These are phyloP conservation scores for Sistotremastrum niveocremeum DNA, from an alignment of 768 basidiomycete species.

Conservation along the genomic window DNA sequence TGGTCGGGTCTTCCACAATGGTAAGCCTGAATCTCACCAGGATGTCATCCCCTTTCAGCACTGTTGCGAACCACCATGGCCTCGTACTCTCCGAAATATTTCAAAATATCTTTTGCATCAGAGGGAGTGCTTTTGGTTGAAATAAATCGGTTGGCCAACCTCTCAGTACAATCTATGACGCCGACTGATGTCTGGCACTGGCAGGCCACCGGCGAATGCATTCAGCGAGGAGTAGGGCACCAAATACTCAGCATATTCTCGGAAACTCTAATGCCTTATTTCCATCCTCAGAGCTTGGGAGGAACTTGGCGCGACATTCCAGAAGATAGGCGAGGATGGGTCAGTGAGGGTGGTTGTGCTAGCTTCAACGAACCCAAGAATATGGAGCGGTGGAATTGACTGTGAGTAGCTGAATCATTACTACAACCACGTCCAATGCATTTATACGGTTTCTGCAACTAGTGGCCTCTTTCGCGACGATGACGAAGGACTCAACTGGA, in stretches of 20 bases:
- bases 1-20: too few relatives aligned
- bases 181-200: neutral
- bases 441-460: slow-evolving; percentile 1
- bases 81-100: too few relatives aligned
- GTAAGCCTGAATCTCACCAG: too few relatives aligned
- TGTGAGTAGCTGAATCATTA: slow-evolving; percentile 27
- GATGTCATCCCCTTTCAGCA: too few relatives aligned
- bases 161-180: too few relatives aligned
- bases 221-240: slow-evolving; percentile 34
- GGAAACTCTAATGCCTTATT: neutral
- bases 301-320: slow-evolving; percentile 51
- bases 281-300: slow-evolving; percentile 47
- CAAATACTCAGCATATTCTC: neutral
- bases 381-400: slow-evolving; percentile 79
- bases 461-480: slow-evolving; percentile 16
- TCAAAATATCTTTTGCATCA: too few relatives aligned
- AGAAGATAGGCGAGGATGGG: slow-evolving; percentile 33
- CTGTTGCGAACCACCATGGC: too few relatives aligned
- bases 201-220: slow-evolving; percentile 54
- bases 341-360: slow-evolving; percentile 64
- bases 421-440: neutral
- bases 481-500: neutral
- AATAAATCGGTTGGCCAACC: neutral
- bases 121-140: too few relatives aligned
- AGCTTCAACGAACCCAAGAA: slow-evolving; percentile 52